A percentile compares a stretch with the other conserved stretches of the same genome.
phyloP scores from a whole-genome alignment of 805 yeast species.

The Jamesozyma jinghongensis region DNA sequence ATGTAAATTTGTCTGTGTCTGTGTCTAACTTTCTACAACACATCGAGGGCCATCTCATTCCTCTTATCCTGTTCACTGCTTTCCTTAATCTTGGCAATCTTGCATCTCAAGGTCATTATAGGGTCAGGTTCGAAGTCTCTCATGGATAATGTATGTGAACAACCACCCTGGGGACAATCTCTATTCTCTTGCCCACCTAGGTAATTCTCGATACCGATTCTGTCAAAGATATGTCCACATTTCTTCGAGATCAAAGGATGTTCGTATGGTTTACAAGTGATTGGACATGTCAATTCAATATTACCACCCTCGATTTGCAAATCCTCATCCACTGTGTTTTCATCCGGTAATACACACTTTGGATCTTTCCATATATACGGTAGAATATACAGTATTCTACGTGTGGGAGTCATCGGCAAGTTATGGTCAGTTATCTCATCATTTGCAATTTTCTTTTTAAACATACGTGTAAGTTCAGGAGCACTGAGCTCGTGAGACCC shows the following conservation, averaged over 20 bases:
- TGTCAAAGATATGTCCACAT: conserved; percentile 60
- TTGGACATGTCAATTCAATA: conserved; percentile 59
- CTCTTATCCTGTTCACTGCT: not conserved
- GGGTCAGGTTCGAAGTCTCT: conserved; percentile 39
- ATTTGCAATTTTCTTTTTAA: not conserved
- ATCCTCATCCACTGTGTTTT: conserved; percentile 45
- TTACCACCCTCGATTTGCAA: conserved; percentile 61
- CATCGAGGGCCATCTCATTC: conserved; percentile 5
- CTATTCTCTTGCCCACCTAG: conserved; percentile 14
- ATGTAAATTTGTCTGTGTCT: not conserved
- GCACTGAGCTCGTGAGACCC: conserved; percentile 7
- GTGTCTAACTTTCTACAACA: conserved; percentile 1
- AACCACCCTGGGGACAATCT: conserved; percentile 56
- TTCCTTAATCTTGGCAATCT: conserved; percentile 18
- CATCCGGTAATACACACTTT: conserved; percentile 48
- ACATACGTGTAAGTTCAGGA: conserved; percentile 12
- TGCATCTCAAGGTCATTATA: conserved; percentile 48
- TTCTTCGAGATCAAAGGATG: conserved; percentile 45
- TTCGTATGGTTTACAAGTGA: conserved; percentile 43
- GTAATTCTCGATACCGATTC: conserved; percentile 34
- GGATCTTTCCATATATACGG: conserved; percentile 49
- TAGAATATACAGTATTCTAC: conserved; percentile 32
- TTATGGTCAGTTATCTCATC: not conserved
- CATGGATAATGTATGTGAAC: conserved; percentile 32
- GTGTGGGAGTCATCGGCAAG: not conserved